Base-by-base conservation (phyloP, 2,329 filamentous ascomycete species). In the Aspergillus melleus region DNA sequence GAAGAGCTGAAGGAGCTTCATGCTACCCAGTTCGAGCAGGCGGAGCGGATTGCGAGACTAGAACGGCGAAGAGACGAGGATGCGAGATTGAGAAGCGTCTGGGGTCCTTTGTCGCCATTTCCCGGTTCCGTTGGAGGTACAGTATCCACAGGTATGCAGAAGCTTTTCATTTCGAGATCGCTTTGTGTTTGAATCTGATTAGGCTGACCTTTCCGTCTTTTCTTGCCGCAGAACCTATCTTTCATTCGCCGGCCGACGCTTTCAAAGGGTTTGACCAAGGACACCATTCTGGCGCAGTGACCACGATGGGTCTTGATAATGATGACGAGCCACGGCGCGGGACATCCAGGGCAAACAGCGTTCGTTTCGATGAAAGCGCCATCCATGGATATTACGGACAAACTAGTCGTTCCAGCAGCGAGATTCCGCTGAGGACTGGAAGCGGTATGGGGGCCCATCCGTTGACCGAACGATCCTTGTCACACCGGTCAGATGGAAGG, bases 301-400 rank as follows among this genome's bases (percentile, higher is more conserved):
- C 88, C 54, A 91, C 90, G 56, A 83, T 97, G 59, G 91, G 93
- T 60, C 82, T 98, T 6, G 94, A 96, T 64, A 85, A 89, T 5
- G 93, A 96, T 63, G 92, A 98, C 32, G 88, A 92, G 59, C 87
- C 92, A 42, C 86, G 94, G 64, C 91, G 95, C 56, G 91, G 91
- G 20, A 90, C 92, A 19, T 99, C 95, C 19, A 86, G 95, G 68
- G 94, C 95, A 52, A 98, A 98, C 74, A 98, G 95, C 72, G 95
- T 99, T 67, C 90, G 95, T 42, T 99, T 99, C 70, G 95, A 98
- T 72, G 94, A 98, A 74, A 96, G 92, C 71, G 93, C 94, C 14
- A 87, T 96, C 68, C 92, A 96, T 68, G 90, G 91, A 52, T 92
- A 92, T 74, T 96, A 95, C 86, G 89, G 88, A 42, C 91, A 96